Conservation (phyloP, 2,329 filamentous ascomycete genomes). For the Fusarium subtropicale region DNA sequence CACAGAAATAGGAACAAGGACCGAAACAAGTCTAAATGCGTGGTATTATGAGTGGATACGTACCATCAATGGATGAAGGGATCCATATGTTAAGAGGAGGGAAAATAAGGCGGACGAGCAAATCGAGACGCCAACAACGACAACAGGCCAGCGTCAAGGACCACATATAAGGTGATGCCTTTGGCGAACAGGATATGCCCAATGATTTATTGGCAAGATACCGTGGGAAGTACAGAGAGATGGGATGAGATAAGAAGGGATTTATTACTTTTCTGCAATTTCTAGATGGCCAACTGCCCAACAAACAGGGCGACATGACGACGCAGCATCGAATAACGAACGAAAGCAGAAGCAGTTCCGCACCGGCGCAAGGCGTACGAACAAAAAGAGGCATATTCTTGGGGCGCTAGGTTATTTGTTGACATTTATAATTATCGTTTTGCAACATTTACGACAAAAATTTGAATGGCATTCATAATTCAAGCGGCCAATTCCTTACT, state of each 20-base stretch:
- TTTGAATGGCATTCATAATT: conserved; percentile 26
- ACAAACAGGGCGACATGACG: conserved; percentile 47
- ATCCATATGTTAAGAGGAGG: conserved; percentile 32
- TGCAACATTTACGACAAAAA: conserved; percentile 41
- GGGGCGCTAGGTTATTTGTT: conserved; percentile 54
- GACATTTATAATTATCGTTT: conserved; percentile 51
- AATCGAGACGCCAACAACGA: conserved; percentile 29
- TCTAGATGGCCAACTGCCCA: conserved; percentile 45
- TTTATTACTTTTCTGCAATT: conserved; percentile 45
- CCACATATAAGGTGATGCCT: conserved; percentile 41
- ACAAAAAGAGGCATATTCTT: conserved; percentile 53
- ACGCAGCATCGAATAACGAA: conserved; percentile 52
- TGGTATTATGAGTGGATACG: conserved; percentile 54
- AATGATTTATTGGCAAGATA: conserved; percentile 42
- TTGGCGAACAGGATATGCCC: conserved; percentile 37
- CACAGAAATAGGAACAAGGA: conserved; percentile 52
- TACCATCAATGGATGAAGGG: background rate
- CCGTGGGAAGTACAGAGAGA: conserved; percentile 40
- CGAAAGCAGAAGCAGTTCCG: conserved; percentile 50
- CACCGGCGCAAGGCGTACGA: conserved; percentile 56
- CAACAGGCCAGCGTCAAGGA: conserved; percentile 35
- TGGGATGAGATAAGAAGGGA: conserved; percentile 30
- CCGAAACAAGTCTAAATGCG: conserved; percentile 54
- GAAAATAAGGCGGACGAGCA: conserved; percentile 29
- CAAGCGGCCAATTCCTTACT: conserved; percentile 5